Conservation (phyloP, 768 basidiomycete genomes). For the Termitomyces sp. region DNA sequence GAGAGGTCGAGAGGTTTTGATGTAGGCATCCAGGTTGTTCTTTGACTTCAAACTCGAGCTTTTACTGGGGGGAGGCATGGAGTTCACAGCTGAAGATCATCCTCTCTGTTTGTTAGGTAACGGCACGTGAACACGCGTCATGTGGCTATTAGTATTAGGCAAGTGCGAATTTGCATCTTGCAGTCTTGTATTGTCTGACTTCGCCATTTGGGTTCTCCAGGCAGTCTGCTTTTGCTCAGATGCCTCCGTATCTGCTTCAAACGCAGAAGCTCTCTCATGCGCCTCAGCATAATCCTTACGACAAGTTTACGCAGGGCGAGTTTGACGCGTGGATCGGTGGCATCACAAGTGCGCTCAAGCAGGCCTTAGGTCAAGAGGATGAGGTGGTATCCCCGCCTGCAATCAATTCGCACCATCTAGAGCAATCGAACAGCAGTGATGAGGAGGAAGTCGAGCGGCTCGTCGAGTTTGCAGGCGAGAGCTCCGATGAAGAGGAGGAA, state of each 20-base stretch:
- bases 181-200: slow-evolving; percentile 7
- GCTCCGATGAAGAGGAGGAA: slow-evolving; percentile 32
- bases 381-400: slow-evolving; percentile 16
- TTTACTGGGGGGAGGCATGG: slow-evolving; percentile 7
- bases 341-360: slow-evolving; percentile 53
- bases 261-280: slow-evolving; percentile 27
- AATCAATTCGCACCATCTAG: slow-evolving; percentile 8
- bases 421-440: slow-evolving; percentile 8
- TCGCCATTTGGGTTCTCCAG: slow-evolving; percentile 7
- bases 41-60: not conserved
- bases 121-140: slow-evolving; percentile 2
- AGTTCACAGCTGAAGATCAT: not conserved
- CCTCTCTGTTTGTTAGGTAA: slow-evolving; percentile 4
- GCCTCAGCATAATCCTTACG: slow-evolving; percentile 69
- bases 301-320: slow-evolving; percentile 63
- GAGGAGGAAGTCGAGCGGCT: slow-evolving; percentile 16
- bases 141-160: not conserved
- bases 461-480: slow-evolving; percentile 12
- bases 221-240: slow-evolving; percentile 4
- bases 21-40: slow-evolving; percentile 48
- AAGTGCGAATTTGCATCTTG: not conserved
- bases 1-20: slow-evolving; percentile 40
- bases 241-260: slow-evolving; percentile 10
- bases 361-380: slow-evolving; percentile 53
- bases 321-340: slow-evolving; percentile 72